These are phyloP conservation scores for Williopsis jadinii DNA, from an alignment of 1,139 yeast genomes.

Conservation along the genomic window DNA sequence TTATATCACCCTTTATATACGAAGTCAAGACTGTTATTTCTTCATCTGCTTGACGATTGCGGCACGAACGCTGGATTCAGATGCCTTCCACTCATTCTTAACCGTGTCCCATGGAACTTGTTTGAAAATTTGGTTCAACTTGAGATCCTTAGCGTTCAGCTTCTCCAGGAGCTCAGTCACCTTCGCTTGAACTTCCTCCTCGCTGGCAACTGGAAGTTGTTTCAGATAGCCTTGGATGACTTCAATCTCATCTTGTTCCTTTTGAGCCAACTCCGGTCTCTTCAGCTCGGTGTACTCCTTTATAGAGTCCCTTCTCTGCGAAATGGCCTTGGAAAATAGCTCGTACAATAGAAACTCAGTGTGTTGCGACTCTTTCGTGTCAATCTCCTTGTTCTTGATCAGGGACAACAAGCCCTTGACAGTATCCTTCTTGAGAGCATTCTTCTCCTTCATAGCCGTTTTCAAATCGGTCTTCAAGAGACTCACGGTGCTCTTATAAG, in stretches of 20 bases:
- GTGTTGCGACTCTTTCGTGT: constrained; percentile 35
- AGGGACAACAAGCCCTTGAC: constrained; percentile 49
- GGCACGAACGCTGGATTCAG: constrained; percentile 27
- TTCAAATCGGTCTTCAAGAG: constrained; percentile 41
- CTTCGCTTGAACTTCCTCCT: constrained; percentile 39
- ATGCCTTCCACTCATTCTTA: constrained; percentile 48
- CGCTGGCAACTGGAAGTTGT: constrained; percentile 43
- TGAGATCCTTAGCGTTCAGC: constrained; percentile 19
- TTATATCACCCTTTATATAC: no score
- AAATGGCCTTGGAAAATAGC: constrained; percentile 40
- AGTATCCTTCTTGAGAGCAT: constrained; percentile 42
- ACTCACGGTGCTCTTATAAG: constrained; percentile 26
- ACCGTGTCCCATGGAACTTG: constrained; percentile 42
- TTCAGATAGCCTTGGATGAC: constrained; percentile 37
- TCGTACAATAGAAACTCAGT: constrained; percentile 45
- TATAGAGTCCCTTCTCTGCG: constrained; percentile 49
- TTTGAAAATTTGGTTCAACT: constrained; percentile 35
- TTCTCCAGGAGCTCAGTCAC: constrained; percentile 26
- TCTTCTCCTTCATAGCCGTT: constrained; percentile 40
- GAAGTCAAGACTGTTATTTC: no score
- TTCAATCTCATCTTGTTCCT: constrained; percentile 44
- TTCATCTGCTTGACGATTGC: constrained; percentile 21
- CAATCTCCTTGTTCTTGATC: constrained; percentile 56
- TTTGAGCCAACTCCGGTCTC: constrained; percentile 49
- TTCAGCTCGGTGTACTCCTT: constrained; percentile 42